Percentiles rank a stretch among this genome's conserved stretches.
phyloP scores from a whole-genome alignment of 2,329 filamentous ascomycete species.

The Botrytis hyacinthi region DNA sequence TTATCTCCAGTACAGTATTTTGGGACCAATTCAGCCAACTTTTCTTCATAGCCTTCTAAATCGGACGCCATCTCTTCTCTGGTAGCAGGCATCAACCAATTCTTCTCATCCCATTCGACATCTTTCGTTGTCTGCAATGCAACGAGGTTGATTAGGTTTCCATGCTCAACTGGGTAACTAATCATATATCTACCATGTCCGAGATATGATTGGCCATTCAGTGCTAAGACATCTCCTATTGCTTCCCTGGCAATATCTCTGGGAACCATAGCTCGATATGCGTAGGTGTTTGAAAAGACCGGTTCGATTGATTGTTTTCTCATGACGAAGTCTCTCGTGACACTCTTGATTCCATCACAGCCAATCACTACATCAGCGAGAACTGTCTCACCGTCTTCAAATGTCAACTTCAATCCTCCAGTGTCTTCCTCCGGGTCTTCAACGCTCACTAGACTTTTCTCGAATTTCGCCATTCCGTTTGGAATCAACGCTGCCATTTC shows the following conservation, averaged over 20 bases:
- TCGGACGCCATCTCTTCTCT: constrained; percentile 43
- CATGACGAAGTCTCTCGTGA: constrained; percentile 51
- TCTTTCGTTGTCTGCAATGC: constrained; percentile 9
- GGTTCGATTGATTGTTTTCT: constrained; percentile 39
- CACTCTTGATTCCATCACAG: constrained; percentile 63
- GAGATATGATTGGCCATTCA: constrained; percentile 24
- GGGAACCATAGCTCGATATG: constrained; percentile 60
- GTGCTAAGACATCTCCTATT: constrained; percentile 49
- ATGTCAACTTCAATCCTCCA: background rate
- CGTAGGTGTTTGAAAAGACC: constrained; percentile 56
- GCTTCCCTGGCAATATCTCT: constrained; percentile 52
- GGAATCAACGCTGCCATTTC: constrained; percentile 9
- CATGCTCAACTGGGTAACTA: constrained; percentile 24
- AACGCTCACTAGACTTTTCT: background rate
- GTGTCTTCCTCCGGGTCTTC: background rate
- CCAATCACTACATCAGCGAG: constrained; percentile 52
- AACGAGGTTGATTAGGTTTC: constrained; percentile 21
- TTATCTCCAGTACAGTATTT: constrained; percentile 39
- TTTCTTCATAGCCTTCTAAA: constrained; percentile 44
- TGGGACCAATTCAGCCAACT: constrained; percentile 13
- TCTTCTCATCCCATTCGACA: constrained; percentile 38
- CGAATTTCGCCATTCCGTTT: constrained; percentile 11
- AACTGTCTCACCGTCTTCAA: constrained; percentile 7
- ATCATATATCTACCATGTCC: constrained; percentile 22
- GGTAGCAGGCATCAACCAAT: constrained; percentile 41